Evolutionary conservation across 495 filamentous ascomycete genomes (phyloP), one percentile per base, ranked within the genome.

Genomic region (Letharia lupina): DNA sequence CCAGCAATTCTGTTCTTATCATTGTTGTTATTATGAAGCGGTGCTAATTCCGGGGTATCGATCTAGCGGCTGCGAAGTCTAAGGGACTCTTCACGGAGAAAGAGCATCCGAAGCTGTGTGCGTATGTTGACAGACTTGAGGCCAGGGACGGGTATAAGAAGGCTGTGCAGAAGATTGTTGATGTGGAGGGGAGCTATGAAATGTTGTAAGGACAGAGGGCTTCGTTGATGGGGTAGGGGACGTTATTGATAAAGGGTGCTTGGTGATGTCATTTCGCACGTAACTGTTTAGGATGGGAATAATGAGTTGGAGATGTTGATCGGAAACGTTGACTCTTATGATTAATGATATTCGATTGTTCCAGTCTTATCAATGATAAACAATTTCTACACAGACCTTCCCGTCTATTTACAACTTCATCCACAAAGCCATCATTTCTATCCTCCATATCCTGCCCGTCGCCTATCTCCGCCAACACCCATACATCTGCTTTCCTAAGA

Each of bases 121-220:
- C 74, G 35, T 96, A 90, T 74, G 79, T 87, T 28, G 77, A 86
- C 11, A 80, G 77, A 64, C 73, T 95, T 40, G 79, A 89, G 75
- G 71, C 75, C 11, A 75, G 83, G 67, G 82, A 86, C 9, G 89
- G 83, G 7, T 93, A 87, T 72, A 79, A 83, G 76, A 76, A 73
- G 63, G 83, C 85, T 7, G 76, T 82, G 16, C 74, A 79, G 65
- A 89, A 85, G 80, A 82, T 89, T 67, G 78, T 82, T 66, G 75
- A 86, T 70, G 70, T 86, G 42, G 86, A 89, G 65, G 85, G 86
- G 8, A 60, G 10, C 4, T 72, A 67, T 61, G 66, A 72, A 52
- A 12, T 1, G 10, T 4, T 54, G 4, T 54, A 16, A 13, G 11
- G 28, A 23, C 4, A 3, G 13, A 11, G 12, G 12, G 23, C 3